phyloP scores from a whole-genome alignment of 1,284 basidiomycete genomes.

The Cronartium quercuum region DNA sequence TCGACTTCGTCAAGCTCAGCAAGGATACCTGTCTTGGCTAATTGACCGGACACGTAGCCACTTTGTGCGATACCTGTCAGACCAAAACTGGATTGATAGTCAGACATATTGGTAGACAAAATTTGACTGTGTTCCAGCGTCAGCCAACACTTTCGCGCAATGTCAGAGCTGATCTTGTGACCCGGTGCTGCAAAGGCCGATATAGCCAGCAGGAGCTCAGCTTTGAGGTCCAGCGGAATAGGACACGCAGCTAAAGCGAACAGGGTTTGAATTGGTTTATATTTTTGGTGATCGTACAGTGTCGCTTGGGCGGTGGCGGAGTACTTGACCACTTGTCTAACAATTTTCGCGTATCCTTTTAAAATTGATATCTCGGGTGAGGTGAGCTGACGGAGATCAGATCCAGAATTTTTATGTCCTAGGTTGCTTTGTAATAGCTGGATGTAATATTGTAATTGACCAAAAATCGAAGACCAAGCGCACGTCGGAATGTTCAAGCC shows the following conservation, averaged over 20 bases:
- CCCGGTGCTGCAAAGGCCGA: constrained; percentile 67
- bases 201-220: constrained; percentile 72
- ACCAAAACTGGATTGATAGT: constrained; percentile 16
- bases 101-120: constrained; percentile 29
- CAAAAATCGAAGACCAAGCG: constrained; percentile 38
- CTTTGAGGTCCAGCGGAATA: constrained; percentile 84
- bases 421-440: constrained; percentile 22
- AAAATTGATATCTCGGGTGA: constrained; percentile 23
- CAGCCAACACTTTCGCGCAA: constrained; percentile 55
- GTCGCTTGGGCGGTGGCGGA: constrained; percentile 73
- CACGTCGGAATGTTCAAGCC: constrained; percentile 29
- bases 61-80: constrained; percentile 4
- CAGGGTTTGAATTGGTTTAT: constrained; percentile 65
- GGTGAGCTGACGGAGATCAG: constrained; percentile 19
- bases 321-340: constrained; percentile 69
- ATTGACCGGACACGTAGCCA: not conserved
- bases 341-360: constrained; percentile 53
- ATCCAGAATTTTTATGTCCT: constrained; percentile 12
- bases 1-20: constrained; percentile 78
- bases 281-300: constrained; percentile 67
- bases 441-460: constrained; percentile 32
- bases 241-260: constrained; percentile 71
- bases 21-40: constrained; percentile 31
- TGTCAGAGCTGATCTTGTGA: constrained; percentile 64
- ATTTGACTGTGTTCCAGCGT: constrained; percentile 38